A percentile compares a stretch with the other conserved stretches of the same genome.
These are phyloP conservation scores for Ensete glaucum DNA, from an alignment of 176 grass and related monocot species.

Conservation along the genomic window DNA sequence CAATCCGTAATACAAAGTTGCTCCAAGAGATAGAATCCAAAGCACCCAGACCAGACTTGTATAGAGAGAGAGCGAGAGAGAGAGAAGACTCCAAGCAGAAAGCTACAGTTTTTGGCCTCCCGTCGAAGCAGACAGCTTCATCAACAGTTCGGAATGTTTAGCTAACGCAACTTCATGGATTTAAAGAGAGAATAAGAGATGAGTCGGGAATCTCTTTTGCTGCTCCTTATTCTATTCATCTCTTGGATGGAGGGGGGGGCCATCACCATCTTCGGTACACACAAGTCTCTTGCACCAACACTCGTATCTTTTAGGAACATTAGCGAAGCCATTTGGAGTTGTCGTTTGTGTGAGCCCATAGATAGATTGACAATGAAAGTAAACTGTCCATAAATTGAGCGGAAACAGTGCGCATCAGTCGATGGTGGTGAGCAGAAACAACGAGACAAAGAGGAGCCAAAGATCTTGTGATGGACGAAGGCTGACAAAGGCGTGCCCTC, in stretches of 20 bases:
- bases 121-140: too few relatives aligned
- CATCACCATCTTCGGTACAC: background rate
- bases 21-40: slow-evolving; percentile 39
- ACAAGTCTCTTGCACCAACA: background rate
- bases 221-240: background rate
- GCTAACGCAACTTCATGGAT: too few relatives aligned
- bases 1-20: slow-evolving; percentile 29
- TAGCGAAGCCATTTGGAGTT: background rate
- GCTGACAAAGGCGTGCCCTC: too few relatives aligned
- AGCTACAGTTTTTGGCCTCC: slow-evolving; percentile 18
- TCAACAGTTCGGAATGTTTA: too few relatives aligned
- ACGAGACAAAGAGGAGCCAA: too few relatives aligned
- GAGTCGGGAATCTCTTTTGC: background rate
- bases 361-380: background rate
- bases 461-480: too few relatives aligned
- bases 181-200: background rate
- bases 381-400: too few relatives aligned
- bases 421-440: too few relatives aligned
- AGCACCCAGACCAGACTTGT: slow-evolving; percentile 27
- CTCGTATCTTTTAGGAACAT: background rate
- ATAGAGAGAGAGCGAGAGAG: slow-evolving; percentile 14
- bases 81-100: slow-evolving; percentile 31
- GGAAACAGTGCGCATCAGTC: too few relatives aligned
- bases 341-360: background rate
- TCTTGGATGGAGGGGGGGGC: background rate